Evolutionary conservation across 148 eudicot genomes (phyloP).

Genomic region (Vaccinium darrowii): DNA sequence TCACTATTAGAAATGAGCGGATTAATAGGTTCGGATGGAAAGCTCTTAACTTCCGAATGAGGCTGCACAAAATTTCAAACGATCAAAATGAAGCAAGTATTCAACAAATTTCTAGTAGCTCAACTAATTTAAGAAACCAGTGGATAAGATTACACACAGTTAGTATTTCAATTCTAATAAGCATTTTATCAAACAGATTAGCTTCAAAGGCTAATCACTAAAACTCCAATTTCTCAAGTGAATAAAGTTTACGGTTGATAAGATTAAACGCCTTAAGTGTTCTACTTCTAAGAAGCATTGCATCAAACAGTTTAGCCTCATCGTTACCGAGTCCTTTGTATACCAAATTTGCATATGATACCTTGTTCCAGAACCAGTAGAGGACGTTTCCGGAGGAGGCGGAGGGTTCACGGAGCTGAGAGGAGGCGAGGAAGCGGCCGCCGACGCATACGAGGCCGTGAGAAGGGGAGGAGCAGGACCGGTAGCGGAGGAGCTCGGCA

Average conservation of each 20-base stretch:
- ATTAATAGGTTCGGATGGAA: slow-evolving; percentile 76
- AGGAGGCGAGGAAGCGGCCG: slow-evolving; percentile 67
- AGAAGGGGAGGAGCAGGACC: slow-evolving; percentile 60
- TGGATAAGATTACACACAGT: not conserved
- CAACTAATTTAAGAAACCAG: not conserved
- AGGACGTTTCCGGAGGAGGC: slow-evolving; percentile 67
- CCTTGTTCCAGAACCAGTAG: slow-evolving; percentile 94
- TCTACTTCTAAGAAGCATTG: not conserved
- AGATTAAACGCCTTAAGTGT: not conserved
- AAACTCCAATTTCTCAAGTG: too few relatives aligned
- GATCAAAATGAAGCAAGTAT: not conserved
- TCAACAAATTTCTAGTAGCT: not conserved
- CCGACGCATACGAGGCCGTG: slow-evolving; percentile 71
- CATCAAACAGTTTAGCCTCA: not conserved
- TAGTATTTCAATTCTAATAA: not conserved
- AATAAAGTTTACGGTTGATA: not conserved
- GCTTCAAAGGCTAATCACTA: not conserved
- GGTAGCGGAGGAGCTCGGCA: slow-evolving; percentile 52
- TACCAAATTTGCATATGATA: not conserved
- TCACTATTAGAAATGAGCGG: slow-evolving; percentile 62
- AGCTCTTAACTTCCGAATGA: slow-evolving; percentile 80
- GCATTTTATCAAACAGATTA: slow-evolving; percentile 1
- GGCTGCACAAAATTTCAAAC: slow-evolving; percentile 48
- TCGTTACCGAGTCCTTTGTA: not conserved
- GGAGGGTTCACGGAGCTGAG: slow-evolving; percentile 58